Percentiles rank a stretch among this genome's conserved stretches.
Conservation (phyloP, 2,329 filamentous ascomycete genomes). For the Fusarium longipes region DNA sequence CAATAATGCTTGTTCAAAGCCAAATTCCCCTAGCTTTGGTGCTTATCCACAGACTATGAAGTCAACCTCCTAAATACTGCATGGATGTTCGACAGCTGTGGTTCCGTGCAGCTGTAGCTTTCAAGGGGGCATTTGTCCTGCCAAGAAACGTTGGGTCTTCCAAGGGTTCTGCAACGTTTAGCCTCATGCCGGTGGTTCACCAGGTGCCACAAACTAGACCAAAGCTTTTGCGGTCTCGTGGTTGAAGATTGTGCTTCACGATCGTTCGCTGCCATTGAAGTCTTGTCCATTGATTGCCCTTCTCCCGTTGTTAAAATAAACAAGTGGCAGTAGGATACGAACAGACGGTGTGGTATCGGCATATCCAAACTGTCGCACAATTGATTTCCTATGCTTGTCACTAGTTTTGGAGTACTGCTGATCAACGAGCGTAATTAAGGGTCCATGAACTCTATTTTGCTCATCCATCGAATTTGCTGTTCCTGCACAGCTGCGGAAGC, state of each 20-base stretch:
- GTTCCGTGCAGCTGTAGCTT: not conserved
- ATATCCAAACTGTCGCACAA: not conserved
- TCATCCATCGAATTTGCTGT: constrained; percentile 18
- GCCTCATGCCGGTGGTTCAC: constrained; percentile 21
- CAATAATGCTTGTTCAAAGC: constrained; percentile 25
- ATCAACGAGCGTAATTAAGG: constrained; percentile 23
- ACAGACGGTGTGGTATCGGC: not conserved
- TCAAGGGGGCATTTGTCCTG: constrained; percentile 6
- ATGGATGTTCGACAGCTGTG: constrained; percentile 23
- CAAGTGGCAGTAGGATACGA: not conserved
- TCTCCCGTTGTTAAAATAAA: not conserved
- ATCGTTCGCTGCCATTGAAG: constrained; percentile 11
- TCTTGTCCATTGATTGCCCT: not conserved
- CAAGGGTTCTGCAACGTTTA: constrained; percentile 30
- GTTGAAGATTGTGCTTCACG: constrained; percentile 13
- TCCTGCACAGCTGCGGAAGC: constrained; percentile 41
- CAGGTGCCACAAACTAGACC: constrained; percentile 6
- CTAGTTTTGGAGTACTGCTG: constrained; percentile 17
- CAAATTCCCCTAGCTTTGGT: constrained; percentile 10
- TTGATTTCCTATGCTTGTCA: not conserved
- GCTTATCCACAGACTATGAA: constrained; percentile 19
- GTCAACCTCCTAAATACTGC: constrained; percentile 20
- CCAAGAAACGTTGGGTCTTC: constrained; percentile 30
- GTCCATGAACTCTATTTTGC: constrained; percentile 28
- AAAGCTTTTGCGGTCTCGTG: constrained; percentile 25